phyloP scores from a whole-genome alignment of 2,329 filamentous ascomycete species.

The Xylariaceae sp. region DNA sequence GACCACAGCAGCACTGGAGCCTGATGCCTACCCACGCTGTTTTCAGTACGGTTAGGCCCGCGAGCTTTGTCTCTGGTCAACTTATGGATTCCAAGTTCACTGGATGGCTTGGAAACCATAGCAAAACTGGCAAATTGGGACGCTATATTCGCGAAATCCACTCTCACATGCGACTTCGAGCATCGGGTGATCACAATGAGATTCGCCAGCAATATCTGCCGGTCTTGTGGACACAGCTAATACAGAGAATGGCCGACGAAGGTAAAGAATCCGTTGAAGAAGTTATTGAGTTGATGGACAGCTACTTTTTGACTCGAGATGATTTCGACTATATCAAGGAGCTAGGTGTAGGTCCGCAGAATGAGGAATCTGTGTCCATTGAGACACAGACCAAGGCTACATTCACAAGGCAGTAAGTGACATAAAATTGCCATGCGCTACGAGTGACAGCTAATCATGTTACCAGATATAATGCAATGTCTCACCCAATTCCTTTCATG shows the following conservation, averaged over 20 bases:
- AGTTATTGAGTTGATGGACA: conserved; percentile 94
- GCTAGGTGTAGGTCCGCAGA: conserved; percentile 81
- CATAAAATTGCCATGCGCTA: background rate
- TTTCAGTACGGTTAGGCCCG: conserved; percentile 89
- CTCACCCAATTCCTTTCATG: conserved; percentile 92
- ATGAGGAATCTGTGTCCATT: conserved; percentile 69
- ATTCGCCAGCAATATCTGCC: conserved; percentile 93
- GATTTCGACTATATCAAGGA: conserved; percentile 93
- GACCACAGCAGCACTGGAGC: conserved; percentile 96
- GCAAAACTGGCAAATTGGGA: conserved; percentile 72
- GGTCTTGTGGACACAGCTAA: conserved; percentile 74
- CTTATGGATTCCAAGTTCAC: conserved; percentile 76
- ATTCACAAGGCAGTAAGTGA: conserved; percentile 79
- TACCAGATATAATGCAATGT: conserved; percentile 74
- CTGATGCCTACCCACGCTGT: conserved; percentile 95
- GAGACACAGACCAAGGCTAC: conserved; percentile 81
- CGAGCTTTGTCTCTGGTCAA: conserved; percentile 80
- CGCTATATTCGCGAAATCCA: conserved; percentile 91
- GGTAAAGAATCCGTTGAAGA: conserved; percentile 79
- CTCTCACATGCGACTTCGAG: conserved; percentile 89
- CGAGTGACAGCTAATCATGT: conserved; percentile 10
- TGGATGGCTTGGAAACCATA: conserved; percentile 92
- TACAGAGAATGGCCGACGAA: conserved; percentile 69
- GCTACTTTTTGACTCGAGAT: conserved; percentile 89
- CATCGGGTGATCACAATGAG: conserved; percentile 88